These are phyloP conservation scores for Ophiostoma sp. DNA, from an alignment of 2,329 filamentous ascomycete genomes.

Conservation along the genomic window DNA sequence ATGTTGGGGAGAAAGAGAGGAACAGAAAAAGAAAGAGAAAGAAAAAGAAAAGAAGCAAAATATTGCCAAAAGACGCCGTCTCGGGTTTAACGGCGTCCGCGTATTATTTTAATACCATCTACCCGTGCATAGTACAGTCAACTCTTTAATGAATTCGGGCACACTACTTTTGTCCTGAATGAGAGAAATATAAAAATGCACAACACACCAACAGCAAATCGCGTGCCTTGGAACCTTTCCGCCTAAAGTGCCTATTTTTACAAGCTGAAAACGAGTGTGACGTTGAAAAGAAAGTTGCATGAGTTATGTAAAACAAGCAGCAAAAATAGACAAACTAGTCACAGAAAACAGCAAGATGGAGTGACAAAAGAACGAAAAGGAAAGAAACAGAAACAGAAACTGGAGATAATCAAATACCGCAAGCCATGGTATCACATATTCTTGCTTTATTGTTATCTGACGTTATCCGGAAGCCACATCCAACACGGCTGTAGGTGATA, in stretches of 20 bases:
- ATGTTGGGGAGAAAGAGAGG: too few species aligned
- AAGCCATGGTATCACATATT: neutral
- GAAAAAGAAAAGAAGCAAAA: neutral
- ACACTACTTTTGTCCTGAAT: neutral
- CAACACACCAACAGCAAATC: neutral
- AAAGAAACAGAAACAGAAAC: neutral
- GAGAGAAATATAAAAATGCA: neutral
- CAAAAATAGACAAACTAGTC: neutral
- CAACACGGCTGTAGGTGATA: neutral
- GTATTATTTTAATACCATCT: neutral
- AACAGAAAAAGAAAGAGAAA: neutral
- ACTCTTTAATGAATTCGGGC: neutral
- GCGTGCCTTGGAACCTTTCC: neutral
- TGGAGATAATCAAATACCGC: neutral
- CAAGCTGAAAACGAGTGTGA: conserved; percentile 7
- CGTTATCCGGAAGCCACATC: neutral
- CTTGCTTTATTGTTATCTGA: too few species aligned
- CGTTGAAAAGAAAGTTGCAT: conserved; percentile 12
- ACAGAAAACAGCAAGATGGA: neutral
- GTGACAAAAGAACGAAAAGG: neutral
- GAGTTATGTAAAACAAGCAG: conserved; percentile 1
- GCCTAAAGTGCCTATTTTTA: conserved; percentile 5
- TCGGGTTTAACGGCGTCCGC: neutral
- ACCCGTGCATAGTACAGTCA: neutral
- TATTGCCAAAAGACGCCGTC: neutral